Evolutionary conservation across 306 rosid species (phyloP).

Genomic region (Arachis stenosperma): DNA sequence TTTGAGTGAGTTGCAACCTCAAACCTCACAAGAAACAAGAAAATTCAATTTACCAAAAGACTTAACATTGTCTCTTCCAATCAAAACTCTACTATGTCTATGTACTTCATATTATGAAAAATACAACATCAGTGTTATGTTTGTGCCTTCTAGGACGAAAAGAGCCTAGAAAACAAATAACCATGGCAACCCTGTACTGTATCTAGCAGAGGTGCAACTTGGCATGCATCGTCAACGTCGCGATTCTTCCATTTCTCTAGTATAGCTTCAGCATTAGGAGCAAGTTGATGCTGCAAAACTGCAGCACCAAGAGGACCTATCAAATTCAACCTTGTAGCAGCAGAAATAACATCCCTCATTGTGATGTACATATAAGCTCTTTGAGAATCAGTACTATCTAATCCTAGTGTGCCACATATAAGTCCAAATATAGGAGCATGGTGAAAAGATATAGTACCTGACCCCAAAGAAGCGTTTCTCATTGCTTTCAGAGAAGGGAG

Average conservation of each 20-base stretch:
- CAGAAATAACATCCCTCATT: constrained; percentile 80
- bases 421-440: constrained; percentile 88
- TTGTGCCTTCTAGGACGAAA: constrained; percentile 55
- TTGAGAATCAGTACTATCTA: constrained; percentile 60
- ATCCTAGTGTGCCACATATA: constrained; percentile 68
- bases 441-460: constrained; percentile 61
- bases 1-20: too few species aligned
- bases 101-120: neutral
- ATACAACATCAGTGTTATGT: neutral
- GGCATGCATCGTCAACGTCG: constrained; percentile 66
- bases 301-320: constrained; percentile 88
- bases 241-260: constrained; percentile 69
- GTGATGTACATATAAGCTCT: constrained; percentile 87
- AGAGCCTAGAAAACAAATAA: constrained; percentile 79
- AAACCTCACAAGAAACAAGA: neutral
- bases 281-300: constrained; percentile 76
- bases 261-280: constrained; percentile 61
- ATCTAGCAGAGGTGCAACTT: constrained; percentile 72
- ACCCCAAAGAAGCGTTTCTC: constrained; percentile 56
- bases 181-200: constrained; percentile 84
- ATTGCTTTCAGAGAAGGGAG: constrained; percentile 66
- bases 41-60: neutral
- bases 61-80: neutral
- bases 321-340: constrained; percentile 86
- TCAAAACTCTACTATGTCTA: neutral